These are phyloP conservation scores for Fomitopsis betulina DNA, from an alignment of 1,284 basidiomycete genomes.

Conservation along the genomic window DNA sequence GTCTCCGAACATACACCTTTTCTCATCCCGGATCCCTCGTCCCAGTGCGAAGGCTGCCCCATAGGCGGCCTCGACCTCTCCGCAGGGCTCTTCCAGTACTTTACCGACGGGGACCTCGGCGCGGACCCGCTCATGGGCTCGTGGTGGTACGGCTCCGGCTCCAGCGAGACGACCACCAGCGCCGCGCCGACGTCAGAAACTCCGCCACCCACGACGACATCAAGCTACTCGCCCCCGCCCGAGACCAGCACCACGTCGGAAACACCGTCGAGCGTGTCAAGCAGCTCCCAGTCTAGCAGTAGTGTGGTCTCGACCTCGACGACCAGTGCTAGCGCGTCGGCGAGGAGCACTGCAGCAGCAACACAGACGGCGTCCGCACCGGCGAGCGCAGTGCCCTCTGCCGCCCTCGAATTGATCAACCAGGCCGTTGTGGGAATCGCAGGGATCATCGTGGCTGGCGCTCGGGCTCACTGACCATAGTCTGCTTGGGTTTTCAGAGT, in stretches of 20 bases:
- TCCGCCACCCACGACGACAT: neutral
- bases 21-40: neutral
- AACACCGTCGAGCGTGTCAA: neutral
- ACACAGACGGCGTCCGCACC: neutral
- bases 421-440: neutral
- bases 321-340: neutral
- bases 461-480: neutral
- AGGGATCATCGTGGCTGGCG: neutral
- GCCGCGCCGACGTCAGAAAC: neutral
- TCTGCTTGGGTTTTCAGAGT: no score
- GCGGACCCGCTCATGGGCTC: constrained; percentile 17
- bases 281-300: neutral
- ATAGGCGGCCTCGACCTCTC: constrained; percentile 78
- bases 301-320: neutral
- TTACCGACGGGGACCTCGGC: constrained; percentile 33
- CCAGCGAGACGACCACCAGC: neutral
- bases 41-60: constrained; percentile 68
- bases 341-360: neutral
- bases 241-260: neutral
- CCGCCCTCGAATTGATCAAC: neutral
- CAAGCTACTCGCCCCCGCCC: neutral
- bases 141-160: constrained; percentile 14
- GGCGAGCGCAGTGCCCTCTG: neutral
- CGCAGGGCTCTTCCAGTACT: constrained; percentile 63
- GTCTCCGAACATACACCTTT: neutral